Base-by-base conservation (phyloP, 768 basidiomycete species). In the Boletus barrowsii region DNA sequence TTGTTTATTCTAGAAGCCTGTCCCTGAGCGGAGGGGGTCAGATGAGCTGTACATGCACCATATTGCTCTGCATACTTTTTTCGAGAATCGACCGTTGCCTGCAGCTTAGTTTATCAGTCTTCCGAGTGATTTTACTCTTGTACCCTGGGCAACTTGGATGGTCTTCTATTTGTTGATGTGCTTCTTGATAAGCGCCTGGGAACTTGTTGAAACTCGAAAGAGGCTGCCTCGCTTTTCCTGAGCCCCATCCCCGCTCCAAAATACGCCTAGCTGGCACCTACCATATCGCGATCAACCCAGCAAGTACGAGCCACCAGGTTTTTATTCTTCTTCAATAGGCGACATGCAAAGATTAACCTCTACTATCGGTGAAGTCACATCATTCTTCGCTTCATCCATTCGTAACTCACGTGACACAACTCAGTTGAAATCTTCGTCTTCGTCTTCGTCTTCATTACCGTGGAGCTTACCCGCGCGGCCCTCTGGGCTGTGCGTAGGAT, bases 1-100 rank as follows among this genome's bases (percentile, higher is more conserved):
- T 30, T 67, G 45, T 52, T 59, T 62, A 67, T 47, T 37, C 26
- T 68, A 68, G 59, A 68, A 22, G 20, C 30, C 18, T 33, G 42
- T 39, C 14, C 6, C 7, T 24, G 50, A 33, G 51, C 42, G 26
- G 26, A 45, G 41, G 39, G 47, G 32, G 40, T 42, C 20, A 26
- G 26, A 29, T 17, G 51, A 54, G 42, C 13, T 54, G 41, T 61
- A 58, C 40, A 42, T 39, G 24, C 33, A 42, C 22, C 26, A n/a
- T 42, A 17, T 14, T 32, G 33, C 11, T 44, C n/a, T 41, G 48
- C 26, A 53, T 33, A 30, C 18, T 6, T 30, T 29, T 58, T 29
- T 36, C 26, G 32, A 18, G 35, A 7, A 24, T 29, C 20, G 13
- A 24, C 14, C 10, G 10, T 30, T 10, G n/a, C 10, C n/a, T 10